phyloP scores from a whole-genome alignment of 225 moss, liverwort and hornwort genomes.

The Climacium dendroides region DNA sequence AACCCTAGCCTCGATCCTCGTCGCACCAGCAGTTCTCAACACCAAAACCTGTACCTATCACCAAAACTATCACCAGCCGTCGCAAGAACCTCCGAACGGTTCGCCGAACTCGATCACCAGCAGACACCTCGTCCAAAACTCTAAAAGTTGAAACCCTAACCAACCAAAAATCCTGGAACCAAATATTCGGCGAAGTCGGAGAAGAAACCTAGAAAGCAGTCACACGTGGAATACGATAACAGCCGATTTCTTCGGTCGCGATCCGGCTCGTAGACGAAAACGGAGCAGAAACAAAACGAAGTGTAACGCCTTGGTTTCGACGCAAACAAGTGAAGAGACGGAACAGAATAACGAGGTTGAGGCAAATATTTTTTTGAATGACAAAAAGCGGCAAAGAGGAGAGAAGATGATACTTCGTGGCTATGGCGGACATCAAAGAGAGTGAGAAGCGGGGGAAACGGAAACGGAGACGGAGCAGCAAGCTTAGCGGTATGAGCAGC shows the following conservation, averaged over 20 bases:
- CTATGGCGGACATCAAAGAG: background rate
- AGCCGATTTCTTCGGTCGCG: background rate
- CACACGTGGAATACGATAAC: background rate
- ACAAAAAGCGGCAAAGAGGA: background rate
- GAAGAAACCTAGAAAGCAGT: background rate
- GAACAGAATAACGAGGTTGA: background rate
- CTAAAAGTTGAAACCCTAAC: constrained; percentile 2
- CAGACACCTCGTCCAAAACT: background rate
- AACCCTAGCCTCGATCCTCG: constrained; percentile 8
- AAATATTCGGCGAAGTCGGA: background rate
- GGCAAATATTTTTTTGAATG: background rate
- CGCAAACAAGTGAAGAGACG: background rate
- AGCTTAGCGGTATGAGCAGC: background rate
- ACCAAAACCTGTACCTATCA: background rate
- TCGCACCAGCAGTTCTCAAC: background rate
- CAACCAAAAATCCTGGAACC: background rate
- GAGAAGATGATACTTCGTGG: background rate
- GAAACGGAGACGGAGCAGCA: background rate
- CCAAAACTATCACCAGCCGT: background rate
- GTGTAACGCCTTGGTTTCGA: background rate
- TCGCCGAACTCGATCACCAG: background rate
- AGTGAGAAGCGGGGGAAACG: background rate
- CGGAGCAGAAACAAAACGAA: background rate
- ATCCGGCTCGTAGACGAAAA: constrained; percentile 3
- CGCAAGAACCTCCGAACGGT: background rate